Conservation (phyloP, 2,329 filamentous ascomycete species). For the Cercospora sp. region DNA sequence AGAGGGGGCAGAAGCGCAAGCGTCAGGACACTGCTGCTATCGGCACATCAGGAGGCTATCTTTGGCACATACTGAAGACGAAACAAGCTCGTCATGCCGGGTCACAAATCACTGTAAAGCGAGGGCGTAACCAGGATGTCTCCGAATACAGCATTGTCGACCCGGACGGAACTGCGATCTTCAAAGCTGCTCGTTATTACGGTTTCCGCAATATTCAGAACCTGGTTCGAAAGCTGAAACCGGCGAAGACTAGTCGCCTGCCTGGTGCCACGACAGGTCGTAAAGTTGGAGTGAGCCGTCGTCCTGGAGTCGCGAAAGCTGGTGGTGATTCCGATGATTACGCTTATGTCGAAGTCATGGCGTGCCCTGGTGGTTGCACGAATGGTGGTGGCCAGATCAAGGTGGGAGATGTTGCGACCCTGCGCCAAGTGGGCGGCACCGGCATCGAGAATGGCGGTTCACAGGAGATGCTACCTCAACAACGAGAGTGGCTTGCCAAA, state of each 20-base stretch:
- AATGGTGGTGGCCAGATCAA: conserved; percentile 97
- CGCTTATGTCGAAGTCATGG: conserved; percentile 98
- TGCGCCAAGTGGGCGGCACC: conserved; percentile 40
- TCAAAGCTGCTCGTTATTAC: conserved; percentile 88
- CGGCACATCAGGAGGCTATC: conserved; percentile 84
- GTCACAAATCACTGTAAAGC: conserved; percentile 67
- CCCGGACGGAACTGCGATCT: conserved; percentile 50
- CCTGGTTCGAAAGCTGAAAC: conserved; percentile 86
- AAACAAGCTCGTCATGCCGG: conserved; percentile 70
- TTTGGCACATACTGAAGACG: conserved; percentile 78
- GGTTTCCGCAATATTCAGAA: conserved; percentile 99
- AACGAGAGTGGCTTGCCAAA: conserved; percentile 79
- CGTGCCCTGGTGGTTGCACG: conserved; percentile 96
- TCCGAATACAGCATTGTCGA: conserved; percentile 75
- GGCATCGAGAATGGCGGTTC: conserved; percentile 40
- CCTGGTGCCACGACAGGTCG: conserved; percentile 65
- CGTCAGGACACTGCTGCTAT: conserved; percentile 50
- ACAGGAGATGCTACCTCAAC: conserved; percentile 61
- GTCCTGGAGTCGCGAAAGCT: conserved; percentile 38
- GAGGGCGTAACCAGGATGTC: conserved; percentile 87
- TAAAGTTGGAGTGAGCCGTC: conserved; percentile 48
- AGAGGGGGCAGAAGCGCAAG: conserved; percentile 44
- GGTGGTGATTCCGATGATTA: conserved; percentile 59
- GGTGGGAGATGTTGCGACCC: conserved; percentile 67
- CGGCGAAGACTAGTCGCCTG: conserved; percentile 73